Evolutionary conservation across 208 protist species (phyloP), one percentile per base, ranked within the genome.

Genomic region (Wallacemonas rigidus): DNA sequence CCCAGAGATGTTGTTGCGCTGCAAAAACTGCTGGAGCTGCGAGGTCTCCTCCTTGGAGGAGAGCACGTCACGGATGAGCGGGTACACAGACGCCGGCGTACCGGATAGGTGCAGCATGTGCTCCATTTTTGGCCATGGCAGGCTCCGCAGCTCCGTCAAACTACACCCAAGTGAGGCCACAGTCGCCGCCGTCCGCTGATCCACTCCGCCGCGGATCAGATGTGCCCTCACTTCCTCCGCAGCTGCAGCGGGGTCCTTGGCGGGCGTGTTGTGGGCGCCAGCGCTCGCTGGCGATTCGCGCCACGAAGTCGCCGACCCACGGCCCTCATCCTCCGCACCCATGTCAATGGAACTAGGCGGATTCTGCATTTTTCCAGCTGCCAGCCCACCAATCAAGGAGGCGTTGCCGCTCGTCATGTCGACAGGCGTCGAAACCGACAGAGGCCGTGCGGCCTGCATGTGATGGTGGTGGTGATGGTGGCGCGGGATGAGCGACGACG

Each of bases 401-500:
- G 17, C 26, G 17, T 35, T 35, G 17, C 53, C 14, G 53, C 53
- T 15, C 15, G 53, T 17, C 9, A n/a, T 5, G 53, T 57, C 53
- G 9, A 57, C 53, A 0, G 58, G 8, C 36, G 40, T n/a, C 8
- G 35, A 36, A 58, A 54, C 38, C 48, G 69, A 44, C 43, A 43
- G 26, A 40, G 71, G 61, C 3, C 51, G n/a, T 8, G 48, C 14
- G 9, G 64, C 45, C 41, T 63, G 69, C 43, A 64, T 26, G 35
- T 74, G 79, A 36, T 85, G 80, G 48, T 73, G 62, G 4, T 85
- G 80, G 45, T 77, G 72, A 54, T 77, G 67, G 41, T 71, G 67
- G 39, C 51, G 67, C 0, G 40, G 47, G 11, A 71, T 57, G 48
- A 47, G 5, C 15, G 5, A 35, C 2, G 44, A 7, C 4, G 50